phyloP scores from a whole-genome alignment of 2,329 filamentous ascomycete genomes.

The Fusarium scirpi region DNA sequence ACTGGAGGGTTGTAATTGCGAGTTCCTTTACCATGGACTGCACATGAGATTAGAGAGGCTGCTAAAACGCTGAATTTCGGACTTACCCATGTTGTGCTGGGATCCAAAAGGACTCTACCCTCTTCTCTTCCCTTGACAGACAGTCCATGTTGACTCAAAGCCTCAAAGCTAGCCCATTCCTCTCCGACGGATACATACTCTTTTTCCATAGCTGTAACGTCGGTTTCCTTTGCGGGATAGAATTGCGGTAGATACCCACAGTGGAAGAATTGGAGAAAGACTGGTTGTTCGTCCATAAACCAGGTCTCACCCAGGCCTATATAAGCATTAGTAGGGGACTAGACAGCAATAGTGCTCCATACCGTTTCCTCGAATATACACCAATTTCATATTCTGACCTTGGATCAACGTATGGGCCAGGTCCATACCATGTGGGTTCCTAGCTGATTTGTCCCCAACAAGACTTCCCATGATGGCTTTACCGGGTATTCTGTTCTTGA shows the following conservation, averaged over 20 bases:
- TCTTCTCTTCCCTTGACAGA: slow-evolving; percentile 8
- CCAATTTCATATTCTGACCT: slow-evolving; percentile 4
- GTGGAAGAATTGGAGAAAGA: slow-evolving; percentile 31
- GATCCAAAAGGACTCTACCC: slow-evolving; percentile 7
- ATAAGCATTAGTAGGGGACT: not conserved
- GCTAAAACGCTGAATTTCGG: no score
- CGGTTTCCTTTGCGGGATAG: slow-evolving; percentile 9
- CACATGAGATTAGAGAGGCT: accelerated
- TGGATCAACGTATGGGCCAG: slow-evolving; percentile 15
- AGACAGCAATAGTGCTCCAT: no score
- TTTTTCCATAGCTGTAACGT: not conserved
- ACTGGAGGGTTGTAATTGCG: slow-evolving; percentile 15
- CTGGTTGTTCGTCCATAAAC: slow-evolving; percentile 28
- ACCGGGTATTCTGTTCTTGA: not conserved
- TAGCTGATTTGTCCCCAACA: slow-evolving; percentile 20
- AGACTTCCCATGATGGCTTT: slow-evolving; percentile 28
- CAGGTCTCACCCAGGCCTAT: slow-evolving; percentile 28
- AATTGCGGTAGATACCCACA: slow-evolving; percentile 26
- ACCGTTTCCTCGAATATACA: slow-evolving; percentile 29
- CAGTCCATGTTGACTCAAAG: slow-evolving; percentile 16
- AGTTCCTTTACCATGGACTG: slow-evolving; percentile 31
- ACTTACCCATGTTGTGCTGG: slow-evolving; percentile 24
- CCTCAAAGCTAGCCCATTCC: slow-evolving; percentile 30
- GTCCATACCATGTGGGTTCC: slow-evolving; percentile 17
- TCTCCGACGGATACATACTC: slow-evolving; percentile 27